Conservation (phyloP, 495 filamentous ascomycete genomes). For the Daldinia vernicosa region DNA sequence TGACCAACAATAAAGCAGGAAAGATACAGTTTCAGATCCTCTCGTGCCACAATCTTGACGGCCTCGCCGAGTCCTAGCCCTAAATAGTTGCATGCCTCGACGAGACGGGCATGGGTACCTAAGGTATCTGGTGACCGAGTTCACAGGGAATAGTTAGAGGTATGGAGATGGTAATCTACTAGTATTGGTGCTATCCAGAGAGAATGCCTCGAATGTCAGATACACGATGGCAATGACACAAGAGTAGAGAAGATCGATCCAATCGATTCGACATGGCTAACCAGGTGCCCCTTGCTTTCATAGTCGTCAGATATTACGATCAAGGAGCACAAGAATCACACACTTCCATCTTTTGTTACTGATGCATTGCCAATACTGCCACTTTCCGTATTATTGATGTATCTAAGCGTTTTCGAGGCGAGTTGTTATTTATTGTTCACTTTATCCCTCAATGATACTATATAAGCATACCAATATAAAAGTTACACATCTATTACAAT, state of each 20-base stretch:
- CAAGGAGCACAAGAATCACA: not conserved
- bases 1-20: not conserved
- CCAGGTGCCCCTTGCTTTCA: not conserved
- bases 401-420: not conserved
- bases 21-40: not conserved
- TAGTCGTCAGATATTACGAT: not conserved
- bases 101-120: not conserved
- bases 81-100: not conserved
- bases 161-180: not conserved
- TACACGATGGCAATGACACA: not conserved
- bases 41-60: not conserved
- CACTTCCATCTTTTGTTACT: not conserved
- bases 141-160: not conserved
- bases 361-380: not conserved
- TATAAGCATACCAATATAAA: not conserved
- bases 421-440: not conserved
- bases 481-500: not conserved
- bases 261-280: not conserved
- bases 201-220: not conserved
- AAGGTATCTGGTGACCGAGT: not conserved
- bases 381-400: conserved; percentile 3
- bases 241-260: not conserved
- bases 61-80: not conserved
- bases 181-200: not conserved
- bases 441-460: not conserved